A percentile compares a stretch with the other conserved stretches of the same genome.
phyloP scores from a whole-genome alignment of 257 asterid genomes.

The Ehretia macrophylla region DNA sequence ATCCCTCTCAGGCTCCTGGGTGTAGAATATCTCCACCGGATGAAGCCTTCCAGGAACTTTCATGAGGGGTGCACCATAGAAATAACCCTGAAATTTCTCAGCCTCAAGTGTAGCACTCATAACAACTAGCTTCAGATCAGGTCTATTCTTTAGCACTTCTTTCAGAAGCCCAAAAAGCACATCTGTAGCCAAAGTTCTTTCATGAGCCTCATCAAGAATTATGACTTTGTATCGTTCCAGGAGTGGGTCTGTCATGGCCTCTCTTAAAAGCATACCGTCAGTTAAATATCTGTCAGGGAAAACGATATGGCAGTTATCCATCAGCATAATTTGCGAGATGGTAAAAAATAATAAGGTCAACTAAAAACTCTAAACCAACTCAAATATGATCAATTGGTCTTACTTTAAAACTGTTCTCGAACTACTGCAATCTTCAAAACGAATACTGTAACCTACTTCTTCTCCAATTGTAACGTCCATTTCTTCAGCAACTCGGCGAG shows the following conservation, averaged over 20 bases:
- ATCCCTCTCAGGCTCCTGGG: conserved; percentile 94
- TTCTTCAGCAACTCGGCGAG: conserved; percentile 97
- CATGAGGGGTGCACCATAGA: conserved; percentile 85
- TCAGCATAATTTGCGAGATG: not conserved
- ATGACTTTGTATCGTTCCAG: conserved; percentile 92
- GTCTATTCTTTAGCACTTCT: conserved; percentile 80
- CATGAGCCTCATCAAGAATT: conserved; percentile 98
- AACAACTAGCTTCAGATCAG: conserved; percentile 82
- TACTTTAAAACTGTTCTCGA: conserved; percentile 78
- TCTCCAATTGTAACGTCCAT: conserved; percentile 96
- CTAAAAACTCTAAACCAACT: not conserved
- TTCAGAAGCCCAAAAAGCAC: conserved; percentile 92
- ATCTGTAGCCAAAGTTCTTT: conserved; percentile 94
- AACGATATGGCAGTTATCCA: conserved; percentile 1
- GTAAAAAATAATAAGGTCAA: not conserved
- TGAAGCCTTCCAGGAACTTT: conserved; percentile 98
- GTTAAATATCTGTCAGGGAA: conserved; percentile 67
- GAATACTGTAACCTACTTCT: conserved; percentile 97
- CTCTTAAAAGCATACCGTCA: conserved; percentile 99
- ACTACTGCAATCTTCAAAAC: conserved; percentile 95
- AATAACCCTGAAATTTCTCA: conserved; percentile 91
- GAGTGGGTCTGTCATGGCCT: conserved; percentile 97
- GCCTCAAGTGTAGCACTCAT: conserved; percentile 99
- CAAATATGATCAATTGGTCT: conserved; percentile 4
- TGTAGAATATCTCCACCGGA: conserved; percentile 89